phyloP scores from a whole-genome alignment of 768 basidiomycete genomes.

The Trametes cinnabarina region DNA sequence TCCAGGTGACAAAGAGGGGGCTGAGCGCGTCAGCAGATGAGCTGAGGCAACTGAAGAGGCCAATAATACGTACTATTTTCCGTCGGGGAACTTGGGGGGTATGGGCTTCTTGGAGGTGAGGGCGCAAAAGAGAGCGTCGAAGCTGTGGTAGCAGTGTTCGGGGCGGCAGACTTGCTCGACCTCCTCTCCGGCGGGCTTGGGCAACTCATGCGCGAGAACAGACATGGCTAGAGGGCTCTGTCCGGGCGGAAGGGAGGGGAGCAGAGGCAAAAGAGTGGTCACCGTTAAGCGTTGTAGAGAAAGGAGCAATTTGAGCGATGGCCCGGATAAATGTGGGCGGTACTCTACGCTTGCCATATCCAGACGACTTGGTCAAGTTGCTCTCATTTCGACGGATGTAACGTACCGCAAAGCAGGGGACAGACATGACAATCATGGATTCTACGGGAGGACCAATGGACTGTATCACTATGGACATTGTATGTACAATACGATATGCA shows the following conservation, averaged over 20 bases:
- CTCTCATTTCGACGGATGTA: neutral
- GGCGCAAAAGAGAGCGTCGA: conserved; percentile 78
- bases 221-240: conserved; percentile 19
- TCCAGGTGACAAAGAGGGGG: conserved; percentile 98
- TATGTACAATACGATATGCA: conserved; percentile 27
- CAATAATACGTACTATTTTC: conserved; percentile 64
- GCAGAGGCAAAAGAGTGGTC: neutral
- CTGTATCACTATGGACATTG: conserved; percentile 23
- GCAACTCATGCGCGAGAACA: conserved; percentile 46
- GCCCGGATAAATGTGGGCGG: conserved; percentile 1
- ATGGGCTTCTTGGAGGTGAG: conserved; percentile 59
- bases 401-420: conserved; percentile 3
- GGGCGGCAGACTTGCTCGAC: conserved; percentile 53
- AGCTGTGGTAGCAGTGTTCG: conserved; percentile 80
- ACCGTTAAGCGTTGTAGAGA: neutral
- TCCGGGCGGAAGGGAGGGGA: conserved; percentile 8
- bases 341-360: conserved; percentile 11
- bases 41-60: neutral
- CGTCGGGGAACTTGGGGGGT: conserved; percentile 61
- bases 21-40: conserved; percentile 36
- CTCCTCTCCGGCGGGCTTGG: conserved; percentile 39
- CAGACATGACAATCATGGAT: conserved; percentile 15
- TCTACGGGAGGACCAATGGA: conserved; percentile 12
- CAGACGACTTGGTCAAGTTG: neutral
- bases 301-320: neutral